phyloP scores from a whole-genome alignment of 495 filamentous ascomycete species.

The Entonaema liquescens region DNA sequence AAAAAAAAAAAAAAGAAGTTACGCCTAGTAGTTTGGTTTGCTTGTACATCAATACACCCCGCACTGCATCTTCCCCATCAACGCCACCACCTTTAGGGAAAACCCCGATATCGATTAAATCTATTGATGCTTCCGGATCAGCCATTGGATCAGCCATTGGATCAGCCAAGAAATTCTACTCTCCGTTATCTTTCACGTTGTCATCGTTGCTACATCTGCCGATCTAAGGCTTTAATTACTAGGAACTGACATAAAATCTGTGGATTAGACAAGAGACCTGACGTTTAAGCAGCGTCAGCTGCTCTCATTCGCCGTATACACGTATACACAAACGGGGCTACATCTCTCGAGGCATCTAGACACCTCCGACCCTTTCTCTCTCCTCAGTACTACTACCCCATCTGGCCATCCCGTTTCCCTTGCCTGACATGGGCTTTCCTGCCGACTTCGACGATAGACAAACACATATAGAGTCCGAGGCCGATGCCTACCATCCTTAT shows the following conservation, averaged over 20 bases:
- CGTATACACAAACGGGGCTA: constrained; percentile 9
- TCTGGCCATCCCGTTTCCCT: constrained; percentile 45
- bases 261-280: constrained; percentile 28
- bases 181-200: constrained; percentile 33
- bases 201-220: constrained; percentile 30
- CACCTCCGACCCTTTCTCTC: constrained; percentile 26
- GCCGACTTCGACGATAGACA: constrained; percentile 68
- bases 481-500: constrained; percentile 68
- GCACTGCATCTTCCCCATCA: constrained; percentile 27
- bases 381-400: constrained; percentile 22
- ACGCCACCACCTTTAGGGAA: constrained; percentile 21
- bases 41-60: constrained; percentile 38
- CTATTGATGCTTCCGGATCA: constrained; percentile 12
- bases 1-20: constrained; percentile 1
- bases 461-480: constrained; percentile 60
- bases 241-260: constrained; percentile 28
- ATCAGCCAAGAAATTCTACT: constrained; percentile 20
- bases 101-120: constrained; percentile 20
- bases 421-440: constrained; percentile 67
- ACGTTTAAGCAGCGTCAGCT: constrained; percentile 43
- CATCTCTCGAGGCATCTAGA: constrained; percentile 29
- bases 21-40: constrained; percentile 16
- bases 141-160: constrained; percentile 38
- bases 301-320: constrained; percentile 36
- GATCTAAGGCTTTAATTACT: constrained; percentile 21